Evolutionary conservation across 495 filamentous ascomycete species (phyloP), one percentile per base, ranked within the genome.

Genomic region (Penicillium desertorum): DNA sequence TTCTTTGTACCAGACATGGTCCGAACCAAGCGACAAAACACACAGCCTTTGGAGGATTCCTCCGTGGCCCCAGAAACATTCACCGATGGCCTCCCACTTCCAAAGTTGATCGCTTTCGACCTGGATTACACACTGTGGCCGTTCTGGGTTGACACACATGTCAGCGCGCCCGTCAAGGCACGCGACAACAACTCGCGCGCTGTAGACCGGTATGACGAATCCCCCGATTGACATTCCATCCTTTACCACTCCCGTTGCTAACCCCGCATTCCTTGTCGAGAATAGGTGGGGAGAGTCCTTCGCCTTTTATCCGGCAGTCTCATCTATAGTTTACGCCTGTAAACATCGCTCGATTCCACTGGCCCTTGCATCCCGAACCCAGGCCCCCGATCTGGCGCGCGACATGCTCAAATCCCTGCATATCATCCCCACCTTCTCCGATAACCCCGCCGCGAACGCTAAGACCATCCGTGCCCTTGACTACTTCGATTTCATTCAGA

Each of bases 41-140:
- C 72, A 1, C 65, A 68, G 27, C 64, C 67, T 0, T 56, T 74
- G 14, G 75, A 78, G 45, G 75, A 79, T 48, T 49, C 69, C 60
- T 73, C 72, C 14, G 68, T 68, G 39, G 67, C 74, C 42, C 85
- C 85, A 7, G 66, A 76, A 37, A 90, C 87, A 22, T 86, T 96
- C 68, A 81, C 73, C 47, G 92, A 98, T 71, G 85, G 85, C 54
- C 81, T 84, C 0, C 88, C 91, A 1, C 84, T 98, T 3, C 94
- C 94, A 1, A 90, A 87, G 60, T 74, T 95, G 58, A 82, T 98
- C 59, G 87, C 88, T 55, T 96, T 98, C 74, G 94, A 98, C 70
- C 82, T 97, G 49, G 94, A 98, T 78, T 97, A 96, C 78, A 98
- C 94, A 0, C 80, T 98, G 1, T 97, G 94, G 94, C 91, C 92